A percentile compares a stretch with the other conserved stretches of the same genome.
These are phyloP conservation scores for Skeletonema menzelii DNA, from an alignment of 108 stramenopile genomes.

Conservation along the genomic window DNA sequence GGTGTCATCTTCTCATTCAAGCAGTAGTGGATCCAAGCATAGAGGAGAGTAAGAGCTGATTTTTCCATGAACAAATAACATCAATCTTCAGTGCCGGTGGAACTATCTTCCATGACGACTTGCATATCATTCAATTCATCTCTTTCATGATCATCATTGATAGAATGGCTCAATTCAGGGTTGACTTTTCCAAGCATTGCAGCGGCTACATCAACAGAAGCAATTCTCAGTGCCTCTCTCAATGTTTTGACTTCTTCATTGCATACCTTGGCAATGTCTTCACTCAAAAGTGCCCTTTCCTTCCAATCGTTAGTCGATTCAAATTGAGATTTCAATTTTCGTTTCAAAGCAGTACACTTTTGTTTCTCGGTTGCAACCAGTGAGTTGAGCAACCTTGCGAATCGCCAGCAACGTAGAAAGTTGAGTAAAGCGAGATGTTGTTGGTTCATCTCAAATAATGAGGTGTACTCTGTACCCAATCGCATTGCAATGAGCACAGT, in stretches of 20 bases:
- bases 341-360: conserved; percentile 10
- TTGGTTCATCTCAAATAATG: neutral
- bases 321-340: conserved; percentile 11
- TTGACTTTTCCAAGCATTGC: neutral
- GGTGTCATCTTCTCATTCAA: neutral
- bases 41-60: neutral
- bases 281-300: conserved; percentile 2
- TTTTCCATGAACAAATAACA: neutral
- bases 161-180: neutral
- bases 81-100: neutral
- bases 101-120: neutral
- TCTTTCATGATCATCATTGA: neutral
- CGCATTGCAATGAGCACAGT: conserved; percentile 14
- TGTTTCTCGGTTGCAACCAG: conserved; percentile 15
- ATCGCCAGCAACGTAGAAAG: conserved; percentile 18
- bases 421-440: neutral
- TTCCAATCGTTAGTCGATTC: conserved; percentile 2
- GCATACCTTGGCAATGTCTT: conserved; percentile 3
- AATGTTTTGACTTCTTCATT: conserved; percentile 35
- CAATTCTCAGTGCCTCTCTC: conserved; percentile 36
- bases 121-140: neutral
- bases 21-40: neutral
- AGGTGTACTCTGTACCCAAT: neutral
- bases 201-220: conserved; percentile 29
- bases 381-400: conserved; percentile 16